Conservation (phyloP, 345 rosid species). For the Chamaenerion angustifolium region DNA sequence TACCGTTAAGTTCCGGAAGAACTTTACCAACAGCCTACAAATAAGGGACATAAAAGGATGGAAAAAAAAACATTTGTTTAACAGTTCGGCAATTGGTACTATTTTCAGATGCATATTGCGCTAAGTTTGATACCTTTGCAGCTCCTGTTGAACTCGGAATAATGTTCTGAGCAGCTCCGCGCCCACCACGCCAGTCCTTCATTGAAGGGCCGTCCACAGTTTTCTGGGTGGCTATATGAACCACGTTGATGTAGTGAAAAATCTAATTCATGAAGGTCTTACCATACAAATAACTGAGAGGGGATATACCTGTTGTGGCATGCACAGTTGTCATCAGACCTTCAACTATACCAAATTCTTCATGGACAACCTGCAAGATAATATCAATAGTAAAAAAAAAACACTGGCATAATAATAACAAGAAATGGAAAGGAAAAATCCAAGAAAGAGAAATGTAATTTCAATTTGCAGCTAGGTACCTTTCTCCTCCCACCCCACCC, state of each 20-base stretch:
- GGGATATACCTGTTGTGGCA: constrained; percentile 76
- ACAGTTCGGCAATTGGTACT: background rate
- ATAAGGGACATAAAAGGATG: background rate
- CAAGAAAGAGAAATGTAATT: background rate
- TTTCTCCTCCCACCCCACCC: too few relatives aligned
- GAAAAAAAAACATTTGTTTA: background rate
- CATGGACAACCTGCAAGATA: constrained; percentile 71
- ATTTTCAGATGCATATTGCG: background rate
- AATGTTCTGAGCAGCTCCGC: constrained; percentile 95
- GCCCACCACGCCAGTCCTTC: constrained; percentile 99
- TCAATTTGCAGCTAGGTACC: background rate
- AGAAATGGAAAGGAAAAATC: background rate
- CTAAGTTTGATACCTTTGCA: constrained; percentile 56
- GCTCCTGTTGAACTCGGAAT: constrained; percentile 99
- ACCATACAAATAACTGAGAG: background rate
- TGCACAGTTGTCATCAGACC: constrained; percentile 99
- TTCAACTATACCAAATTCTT: constrained; percentile 90
- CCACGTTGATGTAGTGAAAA: constrained; percentile 7
- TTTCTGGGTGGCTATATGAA: constrained; percentile 80
- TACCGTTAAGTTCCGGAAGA: constrained; percentile 94
- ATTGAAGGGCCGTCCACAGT: constrained; percentile 96
- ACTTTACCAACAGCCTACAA: constrained; percentile 95
- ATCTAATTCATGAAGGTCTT: background rate
- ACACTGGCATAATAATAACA: background rate
- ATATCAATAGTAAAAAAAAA: background rate